These are phyloP conservation scores for Adansonia gregorii DNA, from an alignment of 441 rosid genomes.

Conservation along the genomic window DNA sequence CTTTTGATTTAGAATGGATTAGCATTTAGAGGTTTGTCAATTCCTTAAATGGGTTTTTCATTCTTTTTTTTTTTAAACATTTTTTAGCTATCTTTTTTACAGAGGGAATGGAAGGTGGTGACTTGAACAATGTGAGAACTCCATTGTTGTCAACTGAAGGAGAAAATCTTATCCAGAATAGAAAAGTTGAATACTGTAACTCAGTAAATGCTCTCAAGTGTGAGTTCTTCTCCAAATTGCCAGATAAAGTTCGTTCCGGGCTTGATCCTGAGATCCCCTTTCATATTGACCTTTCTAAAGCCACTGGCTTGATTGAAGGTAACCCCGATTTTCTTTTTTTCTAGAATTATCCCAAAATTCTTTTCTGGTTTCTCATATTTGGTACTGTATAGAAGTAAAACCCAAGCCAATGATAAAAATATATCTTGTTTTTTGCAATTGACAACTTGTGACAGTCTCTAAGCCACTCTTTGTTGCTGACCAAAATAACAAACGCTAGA, in stretches of 20 bases:
- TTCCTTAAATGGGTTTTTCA: background rate
- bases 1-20: background rate
- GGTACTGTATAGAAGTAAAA: too few species aligned
- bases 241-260: constrained; percentile 46
- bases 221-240: constrained; percentile 52
- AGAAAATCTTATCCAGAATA: background rate
- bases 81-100: background rate
- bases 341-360: background rate
- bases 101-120: background rate
- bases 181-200: constrained; percentile 17
- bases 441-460: too few species aligned
- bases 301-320: constrained; percentile 29
- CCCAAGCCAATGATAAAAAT: too few species aligned
- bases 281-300: constrained; percentile 42
- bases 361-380: background rate
- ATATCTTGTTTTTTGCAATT: too few species aligned
- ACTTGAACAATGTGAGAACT: constrained; percentile 2
- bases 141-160: constrained; percentile 16
- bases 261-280: constrained; percentile 47
- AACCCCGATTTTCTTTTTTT: background rate
- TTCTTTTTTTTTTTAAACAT: background rate
- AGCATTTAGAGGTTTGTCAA: background rate
- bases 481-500: too few species aligned
- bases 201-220: constrained; percentile 46
- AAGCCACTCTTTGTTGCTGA: too few species aligned